Conservation (phyloP, 257 asterid genomes). For the Penstemon davidsonii region DNA sequence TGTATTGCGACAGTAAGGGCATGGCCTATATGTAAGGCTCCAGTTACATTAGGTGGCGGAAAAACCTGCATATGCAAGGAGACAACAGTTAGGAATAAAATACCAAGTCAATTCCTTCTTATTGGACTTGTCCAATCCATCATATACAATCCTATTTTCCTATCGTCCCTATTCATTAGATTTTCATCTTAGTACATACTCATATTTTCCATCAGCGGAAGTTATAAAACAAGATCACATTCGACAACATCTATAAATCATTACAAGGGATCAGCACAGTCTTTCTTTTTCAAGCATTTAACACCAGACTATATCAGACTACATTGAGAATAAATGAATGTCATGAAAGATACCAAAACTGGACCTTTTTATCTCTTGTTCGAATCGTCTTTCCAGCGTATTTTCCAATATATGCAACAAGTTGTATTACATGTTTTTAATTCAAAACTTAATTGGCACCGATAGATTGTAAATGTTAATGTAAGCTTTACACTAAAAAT, state of each 20-base stretch:
- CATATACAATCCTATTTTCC: neutral
- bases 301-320: neutral
- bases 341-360: neutral
- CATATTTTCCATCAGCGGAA: conserved; percentile 8
- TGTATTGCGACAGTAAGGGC: conserved; percentile 94
- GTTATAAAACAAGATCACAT: neutral
- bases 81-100: neutral
- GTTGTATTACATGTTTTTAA: neutral
- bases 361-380: neutral
- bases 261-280: neutral
- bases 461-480: no score
- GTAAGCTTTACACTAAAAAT: no score
- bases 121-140: neutral
- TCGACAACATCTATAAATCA: neutral
- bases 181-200: neutral
- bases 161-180: neutral
- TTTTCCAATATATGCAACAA: conserved; percentile 2
- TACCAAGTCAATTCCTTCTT: neutral
- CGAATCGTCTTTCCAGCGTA: neutral
- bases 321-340: neutral
- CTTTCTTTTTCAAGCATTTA: neutral
- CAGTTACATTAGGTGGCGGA: conserved; percentile 98
- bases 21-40: conserved; percentile 95
- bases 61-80: conserved; percentile 56
- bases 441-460: no score